A percentile compares a stretch with the other conserved stretches of the same genome.
Evolutionary conservation across 1,284 basidiomycete species (phyloP).

Genomic region (Cryptococcus hybrid): DNA sequence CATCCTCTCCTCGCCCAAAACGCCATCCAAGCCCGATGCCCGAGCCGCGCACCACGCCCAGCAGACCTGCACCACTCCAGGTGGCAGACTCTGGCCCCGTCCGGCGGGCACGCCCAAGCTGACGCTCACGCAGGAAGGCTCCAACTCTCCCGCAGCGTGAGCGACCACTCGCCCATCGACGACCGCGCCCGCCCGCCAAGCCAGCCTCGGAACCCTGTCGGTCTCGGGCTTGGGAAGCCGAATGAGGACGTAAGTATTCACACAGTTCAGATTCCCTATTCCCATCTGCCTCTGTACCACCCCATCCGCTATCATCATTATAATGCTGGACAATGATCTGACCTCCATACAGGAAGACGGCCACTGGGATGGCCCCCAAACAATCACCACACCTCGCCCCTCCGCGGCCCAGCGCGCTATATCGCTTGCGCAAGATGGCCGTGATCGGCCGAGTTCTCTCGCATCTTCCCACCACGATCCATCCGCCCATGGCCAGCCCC

Average conservation of each 20-base stretch:
- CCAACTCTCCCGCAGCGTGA: slow-evolving; percentile 27
- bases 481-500: background rate
- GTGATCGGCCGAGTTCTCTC: slow-evolving; percentile 10
- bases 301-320: background rate
- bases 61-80: slow-evolving; percentile 4
- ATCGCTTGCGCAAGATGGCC: background rate
- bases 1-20: no score
- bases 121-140: slow-evolving; percentile 34
- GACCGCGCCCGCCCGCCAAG: background rate
- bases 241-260: background rate
- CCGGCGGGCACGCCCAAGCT: slow-evolving; percentile 32
- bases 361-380: background rate
- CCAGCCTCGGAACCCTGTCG: background rate
- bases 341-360: background rate
- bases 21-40: background rate
- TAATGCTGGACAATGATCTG: background rate
- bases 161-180: slow-evolving; percentile 10
- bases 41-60: background rate
- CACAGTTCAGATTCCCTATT: background rate
- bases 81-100: slow-evolving; percentile 5
- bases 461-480: slow-evolving; percentile 4
- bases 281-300: background rate
- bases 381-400: background rate
- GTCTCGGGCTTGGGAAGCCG: background rate
- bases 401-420: background rate